Conservation (phyloP, 345 rosid species). For the Stellera chamaejasme region DNA sequence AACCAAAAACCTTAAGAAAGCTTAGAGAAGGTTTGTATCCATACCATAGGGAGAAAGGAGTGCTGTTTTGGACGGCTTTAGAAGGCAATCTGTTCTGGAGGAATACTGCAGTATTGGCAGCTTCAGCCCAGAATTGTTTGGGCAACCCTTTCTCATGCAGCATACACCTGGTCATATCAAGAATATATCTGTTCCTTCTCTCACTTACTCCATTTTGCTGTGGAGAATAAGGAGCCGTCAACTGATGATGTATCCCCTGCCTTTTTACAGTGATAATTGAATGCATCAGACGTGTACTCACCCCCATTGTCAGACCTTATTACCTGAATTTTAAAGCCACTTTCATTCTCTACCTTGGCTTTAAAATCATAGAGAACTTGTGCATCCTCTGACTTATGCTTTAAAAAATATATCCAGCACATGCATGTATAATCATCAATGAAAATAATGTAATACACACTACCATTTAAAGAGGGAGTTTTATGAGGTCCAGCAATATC, state of each 20-base stretch:
- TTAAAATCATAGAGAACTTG: slow-evolving; percentile 1
- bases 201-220: too few relatives aligned
- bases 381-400: not conserved
- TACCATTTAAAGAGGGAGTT: not conserved
- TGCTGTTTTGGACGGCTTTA: not conserved
- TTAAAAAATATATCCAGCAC: slow-evolving; percentile 1
- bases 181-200: too few relatives aligned
- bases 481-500: not conserved
- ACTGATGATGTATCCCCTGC: too few relatives aligned
- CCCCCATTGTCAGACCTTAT: not conserved
- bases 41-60: slow-evolving; percentile 12
- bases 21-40: slow-evolving; percentile 5
- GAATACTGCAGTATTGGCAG: slow-evolving; percentile 1
- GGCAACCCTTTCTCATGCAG: slow-evolving; percentile 9
- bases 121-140: slow-evolving; percentile 12
- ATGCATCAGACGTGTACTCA: not conserved
- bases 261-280: too few relatives aligned
- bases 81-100: slow-evolving; percentile 1
- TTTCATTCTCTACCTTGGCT: not conserved
- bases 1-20: not conserved
- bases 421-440: not conserved
- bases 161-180: too few relatives aligned
- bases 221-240: too few relatives aligned
- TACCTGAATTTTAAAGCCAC: not conserved
- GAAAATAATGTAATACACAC: not conserved